phyloP scores from a whole-genome alignment of 2,329 filamentous ascomycete genomes.

The Aspergillus glaucus region DNA sequence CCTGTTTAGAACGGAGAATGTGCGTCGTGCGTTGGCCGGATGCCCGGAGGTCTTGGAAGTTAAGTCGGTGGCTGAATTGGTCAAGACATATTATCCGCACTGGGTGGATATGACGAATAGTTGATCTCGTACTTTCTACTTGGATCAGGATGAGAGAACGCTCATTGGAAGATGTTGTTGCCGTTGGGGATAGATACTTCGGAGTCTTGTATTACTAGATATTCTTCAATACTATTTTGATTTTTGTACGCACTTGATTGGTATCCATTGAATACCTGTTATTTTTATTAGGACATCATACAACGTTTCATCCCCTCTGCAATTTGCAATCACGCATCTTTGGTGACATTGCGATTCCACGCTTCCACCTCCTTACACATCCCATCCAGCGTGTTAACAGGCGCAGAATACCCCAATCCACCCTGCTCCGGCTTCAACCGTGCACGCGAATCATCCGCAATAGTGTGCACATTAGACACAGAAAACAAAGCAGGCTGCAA shows the following conservation, averaged over 20 bases:
- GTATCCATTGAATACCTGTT: too few species aligned
- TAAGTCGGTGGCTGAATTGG: constrained; percentile 3
- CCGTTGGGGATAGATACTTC: too few species aligned
- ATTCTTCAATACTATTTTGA: too few species aligned
- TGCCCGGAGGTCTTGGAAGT: constrained; percentile 1
- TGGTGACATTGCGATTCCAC: constrained; percentile 22
- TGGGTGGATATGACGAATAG: background rate
- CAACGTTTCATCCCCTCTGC: background rate
- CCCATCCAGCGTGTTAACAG: constrained; percentile 26
- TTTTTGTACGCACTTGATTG: too few species aligned
- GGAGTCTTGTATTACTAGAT: too few species aligned
- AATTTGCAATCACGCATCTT: background rate
- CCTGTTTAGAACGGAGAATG: constrained; percentile 2
- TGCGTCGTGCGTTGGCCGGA: constrained; percentile 3
- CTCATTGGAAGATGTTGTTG: too few species aligned
- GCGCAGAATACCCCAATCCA: constrained; percentile 27
- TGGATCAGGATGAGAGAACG: too few species aligned
- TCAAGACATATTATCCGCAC: constrained; percentile 2
- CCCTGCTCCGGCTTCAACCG: constrained; percentile 19
- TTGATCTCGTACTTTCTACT: too few species aligned
- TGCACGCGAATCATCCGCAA: constrained; percentile 26
- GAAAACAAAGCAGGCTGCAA: constrained; percentile 29
- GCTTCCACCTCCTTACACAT: constrained; percentile 27
- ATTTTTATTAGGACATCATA: background rate
- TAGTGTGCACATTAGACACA: constrained; percentile 21